A percentile compares a stretch with the other conserved stretches of the same genome.
These are phyloP conservation scores for Phytopythium delawarense DNA, from an alignment of 352 stramenopile species.

Conservation along the genomic window DNA sequence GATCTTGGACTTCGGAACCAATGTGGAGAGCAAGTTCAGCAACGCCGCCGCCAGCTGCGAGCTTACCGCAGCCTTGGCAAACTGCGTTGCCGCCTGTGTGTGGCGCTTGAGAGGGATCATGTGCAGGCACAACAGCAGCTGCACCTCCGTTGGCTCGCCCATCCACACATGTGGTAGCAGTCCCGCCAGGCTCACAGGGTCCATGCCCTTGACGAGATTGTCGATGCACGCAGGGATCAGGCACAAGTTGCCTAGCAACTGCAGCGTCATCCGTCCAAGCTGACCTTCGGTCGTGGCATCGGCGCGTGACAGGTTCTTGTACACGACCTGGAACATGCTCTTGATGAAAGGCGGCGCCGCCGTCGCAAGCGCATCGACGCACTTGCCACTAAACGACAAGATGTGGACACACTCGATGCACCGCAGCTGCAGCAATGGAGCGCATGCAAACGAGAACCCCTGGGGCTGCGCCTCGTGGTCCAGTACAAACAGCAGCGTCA, in stretches of 20 bases:
- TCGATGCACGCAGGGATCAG: conserved; percentile 84
- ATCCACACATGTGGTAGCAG: conserved; percentile 76
- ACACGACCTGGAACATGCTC: conserved; percentile 81
- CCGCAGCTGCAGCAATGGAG: conserved; percentile 72
- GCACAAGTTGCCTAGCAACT: conserved; percentile 82
- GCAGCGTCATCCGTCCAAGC: conserved; percentile 70
- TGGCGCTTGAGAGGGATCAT: conserved; percentile 88
- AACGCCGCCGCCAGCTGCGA: conserved; percentile 72
- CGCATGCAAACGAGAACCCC: conserved; percentile 71
- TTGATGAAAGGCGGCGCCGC: conserved; percentile 82
- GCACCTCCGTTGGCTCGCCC: conserved; percentile 75
- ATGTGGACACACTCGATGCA: conserved; percentile 86
- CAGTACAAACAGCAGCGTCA: conserved; percentile 69
- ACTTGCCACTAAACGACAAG: conserved; percentile 83
- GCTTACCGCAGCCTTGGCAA: conserved; percentile 76
- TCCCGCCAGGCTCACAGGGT: conserved; percentile 62
- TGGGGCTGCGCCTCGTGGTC: conserved; percentile 81
- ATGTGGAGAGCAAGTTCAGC: conserved; percentile 76
- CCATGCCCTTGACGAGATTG: conserved; percentile 86
- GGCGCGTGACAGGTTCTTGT: conserved; percentile 72
- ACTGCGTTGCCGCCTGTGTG: conserved; percentile 80
- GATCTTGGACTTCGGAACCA: conserved; percentile 78
- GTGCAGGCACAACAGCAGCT: conserved; percentile 80
- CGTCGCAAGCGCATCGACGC: conserved; percentile 67
- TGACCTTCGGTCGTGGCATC: conserved; percentile 82